phyloP scores from a whole-genome alignment of 352 stramenopile species.

The Phytopythium vexans region DNA sequence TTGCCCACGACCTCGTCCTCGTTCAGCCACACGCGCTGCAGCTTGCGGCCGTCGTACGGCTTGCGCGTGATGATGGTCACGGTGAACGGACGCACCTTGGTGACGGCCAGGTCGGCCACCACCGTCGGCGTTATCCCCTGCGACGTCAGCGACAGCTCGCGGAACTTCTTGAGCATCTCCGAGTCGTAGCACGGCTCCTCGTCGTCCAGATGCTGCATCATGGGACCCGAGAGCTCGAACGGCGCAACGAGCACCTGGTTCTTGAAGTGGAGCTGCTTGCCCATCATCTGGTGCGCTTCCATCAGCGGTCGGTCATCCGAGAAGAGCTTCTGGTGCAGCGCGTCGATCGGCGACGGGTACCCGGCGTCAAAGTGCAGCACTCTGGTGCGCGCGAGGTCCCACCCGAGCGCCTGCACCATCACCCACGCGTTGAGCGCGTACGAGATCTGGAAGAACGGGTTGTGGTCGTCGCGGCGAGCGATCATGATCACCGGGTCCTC shows the following conservation, averaged over 20 bases:
- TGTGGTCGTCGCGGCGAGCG: slow-evolving; percentile 32
- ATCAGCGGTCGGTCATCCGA: slow-evolving; percentile 23
- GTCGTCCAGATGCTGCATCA: slow-evolving; percentile 74
- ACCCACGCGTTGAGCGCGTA: slow-evolving; percentile 38
- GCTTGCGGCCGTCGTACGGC: slow-evolving; percentile 36
- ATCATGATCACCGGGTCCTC: slow-evolving; percentile 10
- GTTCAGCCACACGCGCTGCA: slow-evolving; percentile 69
- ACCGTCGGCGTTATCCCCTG: slow-evolving; percentile 15
- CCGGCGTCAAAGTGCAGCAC: slow-evolving; percentile 46
- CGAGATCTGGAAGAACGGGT: slow-evolving; percentile 54
- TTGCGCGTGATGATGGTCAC: slow-evolving; percentile 61
- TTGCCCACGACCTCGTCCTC: slow-evolving; percentile 45
- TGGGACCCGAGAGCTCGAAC: slow-evolving; percentile 45
- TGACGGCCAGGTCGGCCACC: background rate
- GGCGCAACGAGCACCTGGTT: slow-evolving; percentile 45
- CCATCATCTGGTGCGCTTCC: slow-evolving; percentile 24
- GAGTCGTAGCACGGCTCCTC: slow-evolving; percentile 53
- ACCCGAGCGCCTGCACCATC: slow-evolving; percentile 29
- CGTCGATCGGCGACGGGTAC: slow-evolving; percentile 37
- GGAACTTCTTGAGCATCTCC: slow-evolving; percentile 50
- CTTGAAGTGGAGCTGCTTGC: slow-evolving; percentile 27
- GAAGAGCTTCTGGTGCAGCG: slow-evolving; percentile 35
- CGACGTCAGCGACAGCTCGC: slow-evolving; percentile 17
- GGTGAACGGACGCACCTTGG: slow-evolving; percentile 2
- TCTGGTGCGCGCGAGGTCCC: slow-evolving; percentile 24